phyloP scores from a whole-genome alignment of 352 stramenopile genomes.

The Thraustochytrium sp. region DNA sequence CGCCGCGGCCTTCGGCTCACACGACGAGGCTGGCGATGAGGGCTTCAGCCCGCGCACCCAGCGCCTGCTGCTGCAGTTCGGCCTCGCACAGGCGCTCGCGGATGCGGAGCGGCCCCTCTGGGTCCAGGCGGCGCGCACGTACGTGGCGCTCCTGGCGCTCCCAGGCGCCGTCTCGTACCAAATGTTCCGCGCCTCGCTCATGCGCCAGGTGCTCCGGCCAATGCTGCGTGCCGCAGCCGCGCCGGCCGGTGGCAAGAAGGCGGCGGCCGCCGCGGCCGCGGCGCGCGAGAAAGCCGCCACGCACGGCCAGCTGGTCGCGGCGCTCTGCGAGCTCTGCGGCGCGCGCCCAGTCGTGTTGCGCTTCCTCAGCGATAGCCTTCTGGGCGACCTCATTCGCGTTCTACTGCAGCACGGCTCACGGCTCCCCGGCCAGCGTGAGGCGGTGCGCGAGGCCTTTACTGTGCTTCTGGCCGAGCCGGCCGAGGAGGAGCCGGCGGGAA shows the following conservation, averaged over 20 bases:
- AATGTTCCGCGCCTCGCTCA: constrained; percentile 9
- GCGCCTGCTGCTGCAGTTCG: neutral
- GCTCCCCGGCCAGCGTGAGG: neutral
- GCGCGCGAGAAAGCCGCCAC: no score
- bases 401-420: neutral
- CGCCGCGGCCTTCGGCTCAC: neutral
- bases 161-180: neutral
- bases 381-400: neutral
- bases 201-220: neutral
- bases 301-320: neutral
- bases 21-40: neutral
- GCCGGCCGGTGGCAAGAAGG: no score
- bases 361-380: neutral
- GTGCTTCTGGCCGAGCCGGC: neutral
- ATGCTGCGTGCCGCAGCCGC: no score
- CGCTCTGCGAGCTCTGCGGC: neutral
- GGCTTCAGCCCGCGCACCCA: neutral
- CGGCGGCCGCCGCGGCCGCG: no score
- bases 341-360: neutral
- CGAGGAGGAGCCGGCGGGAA: no score
- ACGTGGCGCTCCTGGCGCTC: neutral
- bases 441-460: neutral
- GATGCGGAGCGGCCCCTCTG: neutral
- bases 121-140: neutral
- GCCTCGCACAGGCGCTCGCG: neutral